Evolutionary conservation across 257 asterid species (phyloP).

Genomic region (Craterostigma plantagineum): DNA sequence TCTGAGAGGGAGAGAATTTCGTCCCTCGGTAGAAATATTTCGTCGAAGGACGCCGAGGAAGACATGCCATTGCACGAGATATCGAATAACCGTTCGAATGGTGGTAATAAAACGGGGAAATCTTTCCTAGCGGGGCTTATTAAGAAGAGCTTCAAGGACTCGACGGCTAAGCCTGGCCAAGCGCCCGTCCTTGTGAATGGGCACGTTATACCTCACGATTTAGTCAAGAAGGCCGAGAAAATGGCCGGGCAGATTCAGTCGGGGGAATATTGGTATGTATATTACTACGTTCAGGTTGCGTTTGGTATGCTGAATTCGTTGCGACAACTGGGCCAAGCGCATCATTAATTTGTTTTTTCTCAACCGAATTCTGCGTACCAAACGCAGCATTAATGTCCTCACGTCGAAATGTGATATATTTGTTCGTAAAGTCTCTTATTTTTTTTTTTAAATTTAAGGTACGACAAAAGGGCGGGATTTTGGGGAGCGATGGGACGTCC

Average conservation of each 20-base stretch:
- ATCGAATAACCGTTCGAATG: too few relatives aligned
- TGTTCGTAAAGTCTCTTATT: neutral
- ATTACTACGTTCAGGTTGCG: too few relatives aligned
- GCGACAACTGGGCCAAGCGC: too few relatives aligned
- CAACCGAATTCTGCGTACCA: too few relatives aligned
- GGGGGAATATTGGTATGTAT: conserved; percentile 72
- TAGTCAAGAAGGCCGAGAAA: conserved; percentile 60
- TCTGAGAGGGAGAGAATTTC: too few relatives aligned
- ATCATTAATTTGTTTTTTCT: too few relatives aligned
- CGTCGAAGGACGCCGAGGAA: too few relatives aligned
- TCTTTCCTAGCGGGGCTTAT: conserved; percentile 43
- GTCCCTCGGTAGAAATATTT: too few relatives aligned
- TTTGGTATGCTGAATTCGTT: too few relatives aligned
- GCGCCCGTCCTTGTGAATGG: conserved; percentile 55
- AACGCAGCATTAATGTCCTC: too few relatives aligned
- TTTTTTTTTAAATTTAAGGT: conserved; percentile 23
- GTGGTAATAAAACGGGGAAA: conserved; percentile 16
- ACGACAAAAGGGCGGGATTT: conserved; percentile 84
- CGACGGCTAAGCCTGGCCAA: conserved; percentile 21
- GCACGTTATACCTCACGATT: conserved; percentile 31
- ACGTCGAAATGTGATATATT: too few relatives aligned
- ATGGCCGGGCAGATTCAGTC: conserved; percentile 66
- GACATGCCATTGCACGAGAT: too few relatives aligned
- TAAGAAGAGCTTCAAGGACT: conserved; percentile 33
- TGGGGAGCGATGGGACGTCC: conserved; percentile 92